phyloP scores from a whole-genome alignment of 2,329 filamentous ascomycete genomes.

The Colletotrichum liaoningense region DNA sequence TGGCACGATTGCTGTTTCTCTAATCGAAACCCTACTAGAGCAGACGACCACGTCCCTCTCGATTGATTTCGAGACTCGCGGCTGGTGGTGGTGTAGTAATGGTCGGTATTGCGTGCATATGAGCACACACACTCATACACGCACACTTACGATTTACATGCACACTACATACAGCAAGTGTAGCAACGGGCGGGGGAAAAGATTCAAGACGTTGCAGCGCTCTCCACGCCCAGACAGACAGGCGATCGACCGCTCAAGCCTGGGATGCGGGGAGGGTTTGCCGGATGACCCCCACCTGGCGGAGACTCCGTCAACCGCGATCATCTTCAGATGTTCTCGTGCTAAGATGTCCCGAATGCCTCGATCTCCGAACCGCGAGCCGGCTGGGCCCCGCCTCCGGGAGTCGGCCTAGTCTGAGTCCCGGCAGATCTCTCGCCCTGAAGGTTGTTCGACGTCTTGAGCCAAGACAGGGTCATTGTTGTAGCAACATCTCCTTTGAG shows the following conservation, averaged over 20 bases:
- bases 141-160: neutral
- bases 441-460: neutral
- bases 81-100: neutral
- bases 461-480: neutral
- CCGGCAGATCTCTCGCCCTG: neutral
- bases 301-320: slow-evolving; percentile 2
- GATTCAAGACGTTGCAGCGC: neutral
- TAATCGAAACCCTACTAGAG: neutral
- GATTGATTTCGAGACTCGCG: neutral
- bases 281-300: neutral
- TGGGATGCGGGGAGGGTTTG: slow-evolving; percentile 2
- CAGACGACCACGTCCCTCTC: neutral
- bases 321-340: slow-evolving; percentile 3
- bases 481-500: neutral
- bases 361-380: slow-evolving; percentile 10
- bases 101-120: neutral
- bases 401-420: neutral
- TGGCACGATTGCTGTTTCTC: slow-evolving; percentile 19
- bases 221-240: neutral
- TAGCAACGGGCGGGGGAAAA: neutral
- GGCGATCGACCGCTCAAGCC: neutral
- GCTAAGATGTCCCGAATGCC: slow-evolving; percentile 12
- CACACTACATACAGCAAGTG: neutral
- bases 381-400: neutral
- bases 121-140: neutral